Percentiles rank a stretch among this genome's conserved stretches.
Evolutionary conservation across 495 filamentous ascomycete genomes (phyloP).

Genomic region (Annulohypoxylon nitens): DNA sequence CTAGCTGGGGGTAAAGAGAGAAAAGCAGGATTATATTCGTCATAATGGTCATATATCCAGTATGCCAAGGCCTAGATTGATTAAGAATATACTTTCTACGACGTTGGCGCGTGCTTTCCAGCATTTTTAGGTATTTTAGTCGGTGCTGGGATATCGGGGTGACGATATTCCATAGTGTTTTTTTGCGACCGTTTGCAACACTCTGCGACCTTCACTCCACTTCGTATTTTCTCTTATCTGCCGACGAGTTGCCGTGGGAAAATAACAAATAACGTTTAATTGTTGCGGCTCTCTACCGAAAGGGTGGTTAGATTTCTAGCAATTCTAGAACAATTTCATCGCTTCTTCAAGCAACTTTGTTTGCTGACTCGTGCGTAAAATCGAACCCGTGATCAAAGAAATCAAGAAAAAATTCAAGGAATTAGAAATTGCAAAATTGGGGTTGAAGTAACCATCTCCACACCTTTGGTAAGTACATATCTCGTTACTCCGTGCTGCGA

Average conservation of each 20-base stretch:
- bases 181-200: slow-evolving; percentile 5
- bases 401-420: slow-evolving; percentile 11
- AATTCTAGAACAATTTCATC: slow-evolving; percentile 30
- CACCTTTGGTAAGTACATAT: slow-evolving; percentile 18
- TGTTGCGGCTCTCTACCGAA: slow-evolving; percentile 42
- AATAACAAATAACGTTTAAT: slow-evolving; percentile 16
- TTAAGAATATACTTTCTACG: slow-evolving; percentile 1
- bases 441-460: slow-evolving; percentile 5
- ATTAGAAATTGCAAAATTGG: background rate
- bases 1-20: background rate
- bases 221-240: slow-evolving; percentile 31
- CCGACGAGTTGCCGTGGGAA: slow-evolving; percentile 42
- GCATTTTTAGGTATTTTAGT: background rate
- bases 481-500: background rate
- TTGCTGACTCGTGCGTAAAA: slow-evolving; percentile 13
- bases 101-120: background rate
- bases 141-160: slow-evolving; percentile 25
- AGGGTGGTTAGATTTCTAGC: slow-evolving; percentile 16
- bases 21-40: slow-evolving; percentile 13
- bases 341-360: slow-evolving; percentile 6
- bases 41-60: background rate
- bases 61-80: slow-evolving; percentile 3
- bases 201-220: slow-evolving; percentile 19
- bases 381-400: slow-evolving; percentile 11
- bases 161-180: slow-evolving; percentile 32